phyloP scores from a whole-genome alignment of 257 asterid species.

The Penstemon davidsonii region DNA sequence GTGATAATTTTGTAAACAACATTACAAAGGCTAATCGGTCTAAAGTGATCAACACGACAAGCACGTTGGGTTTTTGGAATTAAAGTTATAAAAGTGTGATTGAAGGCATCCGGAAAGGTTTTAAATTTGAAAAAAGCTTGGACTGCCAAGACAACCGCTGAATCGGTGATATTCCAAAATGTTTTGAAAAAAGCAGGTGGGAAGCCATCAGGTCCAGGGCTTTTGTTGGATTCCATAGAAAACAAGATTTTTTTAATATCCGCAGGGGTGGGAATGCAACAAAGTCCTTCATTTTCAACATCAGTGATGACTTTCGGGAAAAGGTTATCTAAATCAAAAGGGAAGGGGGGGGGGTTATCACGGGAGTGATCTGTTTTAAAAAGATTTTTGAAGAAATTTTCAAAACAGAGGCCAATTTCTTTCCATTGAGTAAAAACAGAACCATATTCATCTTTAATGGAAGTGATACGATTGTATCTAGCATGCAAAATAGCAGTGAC shows the following conservation, averaged over 20 bases:
- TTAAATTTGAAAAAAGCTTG: neutral
- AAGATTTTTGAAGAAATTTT: neutral
- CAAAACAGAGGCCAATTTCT: neutral
- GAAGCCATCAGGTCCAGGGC: neutral
- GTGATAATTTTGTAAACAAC: neutral
- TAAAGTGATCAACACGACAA: neutral
- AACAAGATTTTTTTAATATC: neutral
- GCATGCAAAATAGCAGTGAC: neutral
- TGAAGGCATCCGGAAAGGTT: neutral
- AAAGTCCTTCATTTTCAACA: neutral
- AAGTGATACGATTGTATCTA: neutral
- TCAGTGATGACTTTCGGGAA: neutral
- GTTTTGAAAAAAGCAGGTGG: neutral
- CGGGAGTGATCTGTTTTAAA: neutral
- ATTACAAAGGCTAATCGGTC: neutral
- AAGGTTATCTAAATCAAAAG: neutral
- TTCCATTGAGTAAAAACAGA: neutral
- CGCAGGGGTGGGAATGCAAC: neutral
- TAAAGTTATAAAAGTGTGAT: neutral
- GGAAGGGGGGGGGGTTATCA: too few relatives aligned
- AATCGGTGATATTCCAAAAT: neutral
- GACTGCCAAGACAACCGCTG: neutral
- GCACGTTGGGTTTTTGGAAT: neutral
- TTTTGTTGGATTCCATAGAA: neutral
- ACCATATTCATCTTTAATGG: neutral